Percentiles rank a stretch among this genome's conserved stretches.
Conservation (phyloP, 2,329 filamentous ascomycete genomes). For the Pseudopithomyces maydicus region DNA sequence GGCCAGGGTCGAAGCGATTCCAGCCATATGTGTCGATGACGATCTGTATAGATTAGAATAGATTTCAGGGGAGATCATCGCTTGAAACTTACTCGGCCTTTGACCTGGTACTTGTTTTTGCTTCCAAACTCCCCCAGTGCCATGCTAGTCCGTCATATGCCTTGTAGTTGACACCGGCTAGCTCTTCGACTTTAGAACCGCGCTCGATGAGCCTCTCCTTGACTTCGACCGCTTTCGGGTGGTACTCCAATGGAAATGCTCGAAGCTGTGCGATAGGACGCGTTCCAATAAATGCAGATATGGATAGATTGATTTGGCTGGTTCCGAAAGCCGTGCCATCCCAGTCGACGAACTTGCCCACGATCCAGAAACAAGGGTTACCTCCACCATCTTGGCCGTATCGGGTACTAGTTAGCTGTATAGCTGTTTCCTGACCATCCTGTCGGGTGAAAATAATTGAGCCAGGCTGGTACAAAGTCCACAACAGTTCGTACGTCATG, state of each 20-base stretch:
- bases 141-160: constrained; percentile 54
- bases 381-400: constrained; percentile 41
- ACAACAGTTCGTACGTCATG: constrained; percentile 50
- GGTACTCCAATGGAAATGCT: constrained; percentile 52
- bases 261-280: constrained; percentile 48
- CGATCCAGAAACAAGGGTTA: constrained; percentile 44
- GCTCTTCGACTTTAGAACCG: constrained; percentile 52
- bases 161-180: constrained; percentile 57
- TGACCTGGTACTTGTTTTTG: constrained; percentile 51
- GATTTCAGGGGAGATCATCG: not conserved
- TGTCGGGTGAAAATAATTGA: constrained; percentile 34
- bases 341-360: constrained; percentile 45
- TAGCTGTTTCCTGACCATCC: constrained; percentile 44
- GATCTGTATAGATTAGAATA: constrained; percentile 38
- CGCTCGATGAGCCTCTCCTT: constrained; percentile 49
- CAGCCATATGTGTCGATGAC: constrained; percentile 59
- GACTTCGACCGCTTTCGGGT: constrained; percentile 47
- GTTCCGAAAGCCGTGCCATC: constrained; percentile 44
- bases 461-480: constrained; percentile 51
- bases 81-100: constrained; percentile 36
- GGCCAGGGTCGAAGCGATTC: constrained; percentile 56
- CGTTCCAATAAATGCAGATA: constrained; percentile 47
- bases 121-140: constrained; percentile 40
- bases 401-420: constrained; percentile 34
- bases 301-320: constrained; percentile 33